Evolutionary conservation across 164 flowering plant genomes (phyloP), one percentile per base, ranked within the genome.

Genomic region (Aristolochia californica): DNA sequence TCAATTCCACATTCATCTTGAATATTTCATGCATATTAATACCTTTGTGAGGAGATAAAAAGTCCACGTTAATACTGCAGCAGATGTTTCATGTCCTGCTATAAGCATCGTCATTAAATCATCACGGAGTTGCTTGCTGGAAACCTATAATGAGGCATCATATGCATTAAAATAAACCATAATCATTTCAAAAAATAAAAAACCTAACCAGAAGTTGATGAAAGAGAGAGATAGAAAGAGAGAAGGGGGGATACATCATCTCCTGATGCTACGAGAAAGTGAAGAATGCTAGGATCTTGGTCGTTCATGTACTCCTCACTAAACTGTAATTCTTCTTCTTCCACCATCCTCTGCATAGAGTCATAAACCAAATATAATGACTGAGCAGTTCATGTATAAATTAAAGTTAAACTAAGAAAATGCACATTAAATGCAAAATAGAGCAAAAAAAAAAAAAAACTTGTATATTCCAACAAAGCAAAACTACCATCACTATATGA

Each of bases 61-160:
- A 9, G 96, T 88, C 98, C 96, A 88, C 30, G 96, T 88, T 62
- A 91, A 70, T 34, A 91, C 98, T 56, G 98, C 96, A 57, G 98
- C 98, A 49, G 98, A 83, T 57, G 98, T 93, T 80, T 93, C 97
- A 71, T 93, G 98, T 57, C 98, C 98, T 62, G 98, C 98, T 64
- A 93, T 93, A 45, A 93, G 95, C 86, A 93, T 64, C 57, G 98
- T 93, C 98, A 93, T 93, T 69, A 93, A 71, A 64, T 93, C 98
- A 78, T 93, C 98, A 66, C 98, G 95, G 38, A 93, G 87, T 77
- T 93, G 98, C 80, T 93, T 93, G 76, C 98, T 88, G 17, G 98
- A 82, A 53, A 91, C 95, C 98, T 91, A 62, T 60, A 76, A 70
- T 64, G 40, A 34, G 10, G 40, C 40, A 34, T 34, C 40, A 34